These are phyloP conservation scores for Diaporthe batatas DNA, from an alignment of 2,329 filamentous ascomycete species.

Conservation along the genomic window DNA sequence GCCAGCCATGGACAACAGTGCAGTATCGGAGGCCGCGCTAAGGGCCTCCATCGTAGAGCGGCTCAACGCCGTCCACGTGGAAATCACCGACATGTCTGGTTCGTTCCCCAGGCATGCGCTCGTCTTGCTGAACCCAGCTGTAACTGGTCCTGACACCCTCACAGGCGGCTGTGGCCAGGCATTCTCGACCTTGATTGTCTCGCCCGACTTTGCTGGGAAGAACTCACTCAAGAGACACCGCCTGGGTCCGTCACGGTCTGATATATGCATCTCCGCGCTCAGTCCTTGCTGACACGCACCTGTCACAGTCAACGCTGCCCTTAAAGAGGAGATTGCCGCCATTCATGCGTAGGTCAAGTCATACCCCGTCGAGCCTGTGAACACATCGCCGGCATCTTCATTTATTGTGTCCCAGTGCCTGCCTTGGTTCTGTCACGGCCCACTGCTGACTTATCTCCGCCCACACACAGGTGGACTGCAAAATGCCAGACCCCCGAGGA, in stretches of 20 bases:
- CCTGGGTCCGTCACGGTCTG: neutral
- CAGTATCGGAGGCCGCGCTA: slow-evolving; percentile 80
- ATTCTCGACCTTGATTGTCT: slow-evolving; percentile 72
- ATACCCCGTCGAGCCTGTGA: neutral
- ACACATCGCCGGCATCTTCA: neutral
- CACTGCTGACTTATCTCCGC: neutral
- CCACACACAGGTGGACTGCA: slow-evolving; percentile 75
- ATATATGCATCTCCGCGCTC: neutral
- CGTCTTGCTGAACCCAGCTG: neutral
- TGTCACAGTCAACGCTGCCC: slow-evolving; percentile 79
- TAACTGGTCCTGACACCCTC: slow-evolving; percentile 1
- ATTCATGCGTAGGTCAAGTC: slow-evolving; percentile 75
- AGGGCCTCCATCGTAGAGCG: slow-evolving; percentile 76
- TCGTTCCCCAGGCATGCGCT: slow-evolving; percentile 48
- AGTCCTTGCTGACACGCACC: neutral
- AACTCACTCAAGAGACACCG: slow-evolving; percentile 87
- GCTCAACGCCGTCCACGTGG: slow-evolving; percentile 82
- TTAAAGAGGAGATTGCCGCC: slow-evolving; percentile 88
- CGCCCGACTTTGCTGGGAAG: slow-evolving; percentile 77
- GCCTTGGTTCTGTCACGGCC: neutral
- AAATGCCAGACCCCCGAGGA: slow-evolving; percentile 94
- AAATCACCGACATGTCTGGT: slow-evolving; percentile 95
- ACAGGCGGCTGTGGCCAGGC: slow-evolving; percentile 73
- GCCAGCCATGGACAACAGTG: slow-evolving; percentile 63
- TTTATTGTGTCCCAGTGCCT: neutral